Percentiles rank a stretch among this genome's conserved stretches.
Conservation (phyloP, 1,284 basidiomycete genomes). For the Trametes versicolor region DNA sequence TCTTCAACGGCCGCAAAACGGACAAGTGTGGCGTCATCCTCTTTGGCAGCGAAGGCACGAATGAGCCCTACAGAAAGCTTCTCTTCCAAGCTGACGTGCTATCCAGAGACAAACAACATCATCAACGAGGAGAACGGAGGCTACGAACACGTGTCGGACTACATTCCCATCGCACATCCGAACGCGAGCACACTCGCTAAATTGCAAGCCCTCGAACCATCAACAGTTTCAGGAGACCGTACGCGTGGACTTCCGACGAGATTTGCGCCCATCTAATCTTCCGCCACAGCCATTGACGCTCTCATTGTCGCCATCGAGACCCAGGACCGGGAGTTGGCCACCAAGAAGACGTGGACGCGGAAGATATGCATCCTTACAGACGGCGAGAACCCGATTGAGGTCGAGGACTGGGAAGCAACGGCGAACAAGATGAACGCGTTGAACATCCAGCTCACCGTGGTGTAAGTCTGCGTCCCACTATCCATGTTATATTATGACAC, state of each 20-base stretch:
- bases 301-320: conserved; percentile 88
- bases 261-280: background rate
- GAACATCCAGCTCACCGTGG: conserved; percentile 67
- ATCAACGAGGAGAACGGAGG: conserved; percentile 69
- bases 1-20: conserved; percentile 90
- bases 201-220: conserved; percentile 71
- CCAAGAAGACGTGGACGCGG: conserved; percentile 82
- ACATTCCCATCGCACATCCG: conserved; percentile 82
- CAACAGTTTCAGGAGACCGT: conserved; percentile 75
- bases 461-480: conserved; percentile 57
- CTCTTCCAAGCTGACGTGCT: background rate
- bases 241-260: conserved; percentile 42
- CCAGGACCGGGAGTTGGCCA: conserved; percentile 66
- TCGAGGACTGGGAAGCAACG: conserved; percentile 79
- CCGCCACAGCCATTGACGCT: conserved; percentile 79
- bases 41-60: conserved; percentile 81
- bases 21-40: conserved; percentile 89
- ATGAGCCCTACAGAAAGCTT: background rate
- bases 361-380: conserved; percentile 86
- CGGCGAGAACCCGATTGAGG: conserved; percentile 75
- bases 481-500: background rate
- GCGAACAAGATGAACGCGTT: conserved; percentile 73
- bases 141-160: conserved; percentile 83
- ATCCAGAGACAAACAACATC: conserved; percentile 78
- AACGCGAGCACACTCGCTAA: conserved; percentile 80